phyloP scores from a whole-genome alignment of 768 basidiomycete genomes.

The Trametes villosa region DNA sequence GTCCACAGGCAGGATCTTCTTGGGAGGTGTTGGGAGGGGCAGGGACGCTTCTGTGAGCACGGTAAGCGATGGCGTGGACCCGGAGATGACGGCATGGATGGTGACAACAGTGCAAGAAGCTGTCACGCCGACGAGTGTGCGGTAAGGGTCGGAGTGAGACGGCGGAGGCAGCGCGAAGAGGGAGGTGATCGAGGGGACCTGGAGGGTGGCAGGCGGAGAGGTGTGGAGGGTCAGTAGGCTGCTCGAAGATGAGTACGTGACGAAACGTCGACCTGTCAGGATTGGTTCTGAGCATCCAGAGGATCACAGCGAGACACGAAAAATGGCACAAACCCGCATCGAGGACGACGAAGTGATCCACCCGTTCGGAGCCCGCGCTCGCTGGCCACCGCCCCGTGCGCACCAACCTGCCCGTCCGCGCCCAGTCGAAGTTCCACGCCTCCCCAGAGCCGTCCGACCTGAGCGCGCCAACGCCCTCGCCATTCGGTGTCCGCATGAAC shows the following conservation, averaged over 20 bases:
- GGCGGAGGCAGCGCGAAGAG: constrained; percentile 58
- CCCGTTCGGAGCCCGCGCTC: constrained; percentile 29
- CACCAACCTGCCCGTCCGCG: constrained; percentile 43
- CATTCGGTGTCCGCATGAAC: constrained; percentile 81
- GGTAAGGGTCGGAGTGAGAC: constrained; percentile 38
- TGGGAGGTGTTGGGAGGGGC: constrained; percentile 51
- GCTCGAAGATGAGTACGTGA: constrained; percentile 58
- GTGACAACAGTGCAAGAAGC: constrained; percentile 61
- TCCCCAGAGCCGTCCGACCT: constrained; percentile 63
- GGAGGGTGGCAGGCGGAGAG: constrained; percentile 44
- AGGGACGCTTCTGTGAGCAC: constrained; percentile 55
- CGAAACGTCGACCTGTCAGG: constrained; percentile 53
- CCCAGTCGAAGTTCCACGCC: constrained; percentile 60
- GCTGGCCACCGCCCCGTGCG: constrained; percentile 53
- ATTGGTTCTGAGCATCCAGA: not conserved
- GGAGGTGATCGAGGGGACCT: constrained; percentile 56
- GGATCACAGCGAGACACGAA: no score
- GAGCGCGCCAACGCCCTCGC: constrained; percentile 71
- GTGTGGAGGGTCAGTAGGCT: constrained; percentile 58
- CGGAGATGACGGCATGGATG: constrained; percentile 45
- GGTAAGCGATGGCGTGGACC: constrained; percentile 39
- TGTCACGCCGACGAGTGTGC: constrained; percentile 69
- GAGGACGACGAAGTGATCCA: constrained; percentile 73
- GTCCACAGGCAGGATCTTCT: constrained; percentile 72
- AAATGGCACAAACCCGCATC: constrained; percentile 54